phyloP scores from a whole-genome alignment of 1,284 basidiomycete species.

The Puccinia horiana region DNA sequence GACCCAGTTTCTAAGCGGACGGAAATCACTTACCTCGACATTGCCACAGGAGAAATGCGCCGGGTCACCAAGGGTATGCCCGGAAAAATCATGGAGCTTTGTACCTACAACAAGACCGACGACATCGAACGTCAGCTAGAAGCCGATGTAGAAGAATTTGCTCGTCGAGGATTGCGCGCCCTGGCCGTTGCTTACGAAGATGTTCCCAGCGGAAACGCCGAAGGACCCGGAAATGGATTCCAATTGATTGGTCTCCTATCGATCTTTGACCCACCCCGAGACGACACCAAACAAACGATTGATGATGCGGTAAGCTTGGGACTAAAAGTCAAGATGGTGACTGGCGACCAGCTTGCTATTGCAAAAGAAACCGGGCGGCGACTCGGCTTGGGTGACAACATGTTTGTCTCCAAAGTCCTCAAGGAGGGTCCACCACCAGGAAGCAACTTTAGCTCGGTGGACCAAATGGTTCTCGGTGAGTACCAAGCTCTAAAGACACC shows the following conservation, averaged over 20 bases:
- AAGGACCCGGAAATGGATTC: conserved; percentile 88
- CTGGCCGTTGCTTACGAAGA: conserved; percentile 96
- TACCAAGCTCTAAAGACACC: too few relatives aligned
- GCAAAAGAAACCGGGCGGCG: conserved; percentile 98
- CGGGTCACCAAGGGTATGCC: conserved; percentile 99
- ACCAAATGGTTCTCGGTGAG: conserved; percentile 57
- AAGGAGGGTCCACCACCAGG: conserved; percentile 83
- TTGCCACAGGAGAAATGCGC: conserved; percentile 88
- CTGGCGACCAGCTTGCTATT: conserved; percentile 97
- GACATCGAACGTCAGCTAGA: conserved; percentile 88
- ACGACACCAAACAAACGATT: conserved; percentile 98
- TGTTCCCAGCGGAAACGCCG: conserved; percentile 62
- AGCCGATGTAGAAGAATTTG: conserved; percentile 92
- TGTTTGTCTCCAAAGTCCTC: conserved; percentile 93
- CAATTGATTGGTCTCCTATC: conserved; percentile 94
- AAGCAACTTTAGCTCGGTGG: conserved; percentile 67
- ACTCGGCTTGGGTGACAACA: conserved; percentile 92
- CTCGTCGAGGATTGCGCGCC: conserved; percentile 91
- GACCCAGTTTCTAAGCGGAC: conserved; percentile 99
- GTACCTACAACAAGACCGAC: conserved; percentile 92
- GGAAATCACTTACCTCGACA: conserved; percentile 94
- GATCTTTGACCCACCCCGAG: conserved; percentile 96
- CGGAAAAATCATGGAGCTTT: conserved; percentile 70
- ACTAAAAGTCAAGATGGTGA: conserved; percentile 99
- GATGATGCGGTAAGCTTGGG: conserved; percentile 93